These are phyloP conservation scores for Salix udensis DNA, from an alignment of 345 rosid genomes.

Conservation along the genomic window DNA sequence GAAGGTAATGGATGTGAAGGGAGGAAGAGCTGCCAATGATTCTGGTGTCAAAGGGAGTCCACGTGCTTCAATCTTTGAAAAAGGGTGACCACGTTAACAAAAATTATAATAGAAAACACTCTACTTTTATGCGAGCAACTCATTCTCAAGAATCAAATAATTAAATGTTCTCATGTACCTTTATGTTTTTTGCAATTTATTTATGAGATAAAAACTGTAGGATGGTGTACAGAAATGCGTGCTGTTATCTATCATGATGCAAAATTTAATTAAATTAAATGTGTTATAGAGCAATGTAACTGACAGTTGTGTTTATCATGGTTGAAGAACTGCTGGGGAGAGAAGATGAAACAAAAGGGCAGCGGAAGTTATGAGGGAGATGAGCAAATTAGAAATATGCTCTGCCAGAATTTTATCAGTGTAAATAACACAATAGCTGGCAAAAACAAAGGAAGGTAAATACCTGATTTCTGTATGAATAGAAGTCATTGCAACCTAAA, in stretches of 20 bases:
- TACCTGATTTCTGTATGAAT: constrained; percentile 90
- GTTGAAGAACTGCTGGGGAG: not conserved
- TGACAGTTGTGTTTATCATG: not conserved
- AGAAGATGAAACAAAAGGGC: not conserved
- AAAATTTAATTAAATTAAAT: not conserved
- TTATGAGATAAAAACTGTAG: not conserved
- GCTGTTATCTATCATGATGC: not conserved
- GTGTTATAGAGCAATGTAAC: not conserved
- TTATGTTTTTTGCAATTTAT: not conserved
- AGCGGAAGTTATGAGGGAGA: not conserved
- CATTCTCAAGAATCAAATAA: not conserved
- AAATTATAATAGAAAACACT: constrained; percentile 5
- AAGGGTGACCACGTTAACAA: constrained; percentile 12
- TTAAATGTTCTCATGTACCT: not conserved
- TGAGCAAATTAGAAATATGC: not conserved
- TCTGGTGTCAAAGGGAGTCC: constrained; percentile 86
- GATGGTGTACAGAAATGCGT: not conserved
- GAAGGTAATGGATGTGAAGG: constrained; percentile 82
- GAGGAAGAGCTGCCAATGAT: constrained; percentile 66
- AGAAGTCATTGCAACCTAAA: constrained; percentile 91
- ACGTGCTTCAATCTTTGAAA: constrained; percentile 66
- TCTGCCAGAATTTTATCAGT: not conserved
- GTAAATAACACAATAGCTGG: not conserved
- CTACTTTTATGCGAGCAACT: not conserved
- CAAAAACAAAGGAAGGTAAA: not conserved